Evolutionary conservation across 1,284 basidiomycete species (phyloP).

Genomic region (Sphagnurus paluster): DNA sequence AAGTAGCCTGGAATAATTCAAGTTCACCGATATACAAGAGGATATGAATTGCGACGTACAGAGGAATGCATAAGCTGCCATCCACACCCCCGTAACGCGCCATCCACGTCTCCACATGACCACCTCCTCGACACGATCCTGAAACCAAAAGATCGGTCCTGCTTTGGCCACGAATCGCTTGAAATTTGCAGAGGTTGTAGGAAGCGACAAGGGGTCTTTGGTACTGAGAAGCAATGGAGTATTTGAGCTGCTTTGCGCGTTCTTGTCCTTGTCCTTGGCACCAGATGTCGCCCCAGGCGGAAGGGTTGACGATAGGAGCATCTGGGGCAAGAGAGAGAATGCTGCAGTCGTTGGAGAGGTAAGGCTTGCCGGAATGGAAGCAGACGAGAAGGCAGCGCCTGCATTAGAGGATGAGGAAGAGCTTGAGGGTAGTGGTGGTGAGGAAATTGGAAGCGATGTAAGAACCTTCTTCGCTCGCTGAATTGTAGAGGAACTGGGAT

Average conservation of each 20-base stretch:
- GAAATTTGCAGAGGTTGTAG: conserved; percentile 72
- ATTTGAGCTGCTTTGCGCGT: conserved; percentile 1
- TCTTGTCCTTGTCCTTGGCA: conserved; percentile 11
- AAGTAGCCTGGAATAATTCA: conserved; percentile 53
- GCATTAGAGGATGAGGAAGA: conserved; percentile 23
- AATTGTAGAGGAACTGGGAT: conserved; percentile 22
- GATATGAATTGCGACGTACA: conserved; percentile 45
- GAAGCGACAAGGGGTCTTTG: conserved; percentile 66
- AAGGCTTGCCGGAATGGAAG: conserved; percentile 23
- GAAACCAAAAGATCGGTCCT: conserved; percentile 76
- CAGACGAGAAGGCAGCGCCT: conserved; percentile 20
- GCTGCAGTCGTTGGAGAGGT: conserved; percentile 31
- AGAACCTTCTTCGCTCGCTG: conserved; percentile 43
- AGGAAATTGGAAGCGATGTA: conserved; percentile 46
- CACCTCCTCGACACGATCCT: conserved; percentile 75
- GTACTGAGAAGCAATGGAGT: conserved; percentile 31
- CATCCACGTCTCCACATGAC: conserved; percentile 71
- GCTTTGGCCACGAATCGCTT: conserved; percentile 66
- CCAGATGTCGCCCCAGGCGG: conserved; percentile 5
- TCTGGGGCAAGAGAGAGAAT: conserved; percentile 35
- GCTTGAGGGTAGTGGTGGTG: conserved; percentile 23
- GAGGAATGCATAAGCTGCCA: conserved; percentile 65
- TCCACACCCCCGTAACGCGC: conserved; percentile 66
- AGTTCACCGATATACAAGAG: not conserved
- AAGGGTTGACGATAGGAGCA: conserved; percentile 32